Conservation (phyloP, 768 basidiomycete genomes). For the Mycena amicta region DNA sequence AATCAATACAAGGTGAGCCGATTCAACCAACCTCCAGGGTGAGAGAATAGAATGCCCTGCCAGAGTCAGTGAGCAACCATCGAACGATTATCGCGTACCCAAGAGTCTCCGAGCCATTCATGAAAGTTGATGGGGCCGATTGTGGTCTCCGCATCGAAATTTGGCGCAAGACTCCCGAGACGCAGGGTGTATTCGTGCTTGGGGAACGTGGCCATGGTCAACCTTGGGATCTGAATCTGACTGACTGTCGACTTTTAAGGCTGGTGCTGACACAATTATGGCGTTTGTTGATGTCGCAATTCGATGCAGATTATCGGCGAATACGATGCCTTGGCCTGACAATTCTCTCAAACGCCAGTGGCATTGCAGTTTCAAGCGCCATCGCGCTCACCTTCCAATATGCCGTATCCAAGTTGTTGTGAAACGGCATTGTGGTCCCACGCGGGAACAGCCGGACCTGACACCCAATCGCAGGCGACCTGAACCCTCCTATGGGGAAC, state of each 20-base stretch:
- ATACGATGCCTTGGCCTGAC: no score
- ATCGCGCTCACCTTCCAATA: no score
- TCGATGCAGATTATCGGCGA: not conserved
- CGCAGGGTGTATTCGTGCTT: slow-evolving; percentile 51
- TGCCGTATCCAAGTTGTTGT: no score
- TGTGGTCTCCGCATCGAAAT: slow-evolving; percentile 92
- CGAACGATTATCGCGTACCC: slow-evolving; percentile 54
- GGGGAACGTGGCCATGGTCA: slow-evolving; percentile 34
- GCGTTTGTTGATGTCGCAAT: not conserved
- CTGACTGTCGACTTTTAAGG: slow-evolving; percentile 1
- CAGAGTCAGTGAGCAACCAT: not conserved
- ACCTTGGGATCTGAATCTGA: no score
- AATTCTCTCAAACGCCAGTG: no score
- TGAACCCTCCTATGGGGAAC: no score
- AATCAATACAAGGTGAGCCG: not conserved
- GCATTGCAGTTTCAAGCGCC: no score
- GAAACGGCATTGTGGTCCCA: no score
- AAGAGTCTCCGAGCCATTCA: slow-evolving; percentile 86
- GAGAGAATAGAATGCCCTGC: slow-evolving; percentile 91
- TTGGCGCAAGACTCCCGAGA: slow-evolving; percentile 86
- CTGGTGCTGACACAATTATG: not conserved
- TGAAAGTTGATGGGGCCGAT: slow-evolving; percentile 88
- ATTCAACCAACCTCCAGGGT: slow-evolving; percentile 57
- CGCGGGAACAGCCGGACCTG: no score
- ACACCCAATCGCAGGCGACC: no score